Percentiles rank a stretch among this genome's conserved stretches.
phyloP scores from a whole-genome alignment of 805 yeast genomes.

The Ogataea pignaliae region DNA sequence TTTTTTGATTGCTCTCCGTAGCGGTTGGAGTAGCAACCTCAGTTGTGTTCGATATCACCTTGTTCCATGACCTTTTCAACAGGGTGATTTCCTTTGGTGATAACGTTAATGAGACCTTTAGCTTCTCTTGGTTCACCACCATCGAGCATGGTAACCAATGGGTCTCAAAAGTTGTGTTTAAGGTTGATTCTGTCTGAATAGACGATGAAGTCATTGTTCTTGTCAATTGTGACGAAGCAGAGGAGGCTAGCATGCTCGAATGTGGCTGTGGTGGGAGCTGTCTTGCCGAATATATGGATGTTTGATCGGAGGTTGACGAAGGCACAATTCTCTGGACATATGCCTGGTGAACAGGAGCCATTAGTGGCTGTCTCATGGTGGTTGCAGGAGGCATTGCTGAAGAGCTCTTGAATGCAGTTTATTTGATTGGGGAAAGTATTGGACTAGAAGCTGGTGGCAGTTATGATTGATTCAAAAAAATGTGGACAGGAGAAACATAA shows the following conservation, averaged over 20 bases:
- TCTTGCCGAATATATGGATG: too few relatives aligned
- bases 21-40: not conserved
- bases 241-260: not conserved
- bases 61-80: conserved; percentile 44
- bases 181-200: conserved; percentile 22
- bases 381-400: too few relatives aligned
- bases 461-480: too few relatives aligned
- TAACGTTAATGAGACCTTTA: conserved; percentile 22
- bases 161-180: conserved; percentile 25
- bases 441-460: too few relatives aligned
- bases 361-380: too few relatives aligned
- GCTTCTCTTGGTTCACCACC: conserved; percentile 23
- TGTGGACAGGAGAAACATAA: too few relatives aligned
- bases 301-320: too few relatives aligned
- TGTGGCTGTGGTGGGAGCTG: too few relatives aligned
- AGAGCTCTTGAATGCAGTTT: too few relatives aligned
- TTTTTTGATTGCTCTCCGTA: not conserved
- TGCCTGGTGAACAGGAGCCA: too few relatives aligned
- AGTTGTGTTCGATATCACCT: conserved; percentile 26
- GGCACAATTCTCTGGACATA: too few relatives aligned
- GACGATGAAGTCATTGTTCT: conserved; percentile 26
- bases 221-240: conserved; percentile 13
- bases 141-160: conserved; percentile 31
- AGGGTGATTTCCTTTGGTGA: conserved; percentile 38
- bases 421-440: too few relatives aligned